phyloP scores from a whole-genome alignment of 2,329 filamentous ascomycete genomes.

The Aspergillus sp. region DNA sequence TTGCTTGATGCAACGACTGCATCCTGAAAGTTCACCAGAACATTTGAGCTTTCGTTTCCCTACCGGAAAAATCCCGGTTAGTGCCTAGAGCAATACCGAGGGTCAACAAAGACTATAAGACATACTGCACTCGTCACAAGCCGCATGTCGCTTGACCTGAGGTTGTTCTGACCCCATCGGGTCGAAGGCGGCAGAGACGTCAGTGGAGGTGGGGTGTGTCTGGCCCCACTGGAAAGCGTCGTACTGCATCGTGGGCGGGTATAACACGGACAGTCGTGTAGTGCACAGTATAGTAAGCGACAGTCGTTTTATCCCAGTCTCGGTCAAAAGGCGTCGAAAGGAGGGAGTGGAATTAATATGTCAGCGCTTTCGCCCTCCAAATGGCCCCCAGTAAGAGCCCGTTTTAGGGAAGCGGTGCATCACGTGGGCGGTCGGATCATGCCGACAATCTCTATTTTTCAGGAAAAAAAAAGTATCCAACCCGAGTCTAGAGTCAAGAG shows the following conservation, averaged over 20 bases:
- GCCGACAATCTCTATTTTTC: slow-evolving; percentile 11
- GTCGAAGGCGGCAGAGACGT: slow-evolving; percentile 11
- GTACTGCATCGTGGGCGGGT: slow-evolving; percentile 16
- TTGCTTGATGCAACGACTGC: slow-evolving; percentile 49
- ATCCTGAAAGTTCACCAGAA: slow-evolving; percentile 50
- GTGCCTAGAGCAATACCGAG: neutral
- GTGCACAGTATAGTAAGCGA: neutral
- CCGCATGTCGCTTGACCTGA: slow-evolving; percentile 49
- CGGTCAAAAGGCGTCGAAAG: slow-evolving; percentile 18
- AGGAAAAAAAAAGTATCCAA: slow-evolving; percentile 30
- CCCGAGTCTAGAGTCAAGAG: slow-evolving; percentile 3
- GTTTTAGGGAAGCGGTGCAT: slow-evolving; percentile 33
- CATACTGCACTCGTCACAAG: slow-evolving; percentile 56
- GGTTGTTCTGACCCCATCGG: slow-evolving; percentile 21
- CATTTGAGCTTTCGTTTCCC: slow-evolving; percentile 55
- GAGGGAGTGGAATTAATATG: slow-evolving; percentile 1
- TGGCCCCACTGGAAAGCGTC: slow-evolving; percentile 19
- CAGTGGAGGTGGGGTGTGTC: slow-evolving; percentile 10
- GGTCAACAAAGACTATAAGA: slow-evolving; percentile 1
- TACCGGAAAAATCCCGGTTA: slow-evolving; percentile 22
- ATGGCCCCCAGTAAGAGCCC: slow-evolving; percentile 26
- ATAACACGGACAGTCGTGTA: neutral
- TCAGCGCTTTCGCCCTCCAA: neutral
- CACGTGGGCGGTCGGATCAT: slow-evolving; percentile 43
- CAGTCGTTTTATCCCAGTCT: neutral